Base-by-base conservation (phyloP, 371 early-diverging fungal genomes). In the Zopfochytrium polystomum region DNA sequence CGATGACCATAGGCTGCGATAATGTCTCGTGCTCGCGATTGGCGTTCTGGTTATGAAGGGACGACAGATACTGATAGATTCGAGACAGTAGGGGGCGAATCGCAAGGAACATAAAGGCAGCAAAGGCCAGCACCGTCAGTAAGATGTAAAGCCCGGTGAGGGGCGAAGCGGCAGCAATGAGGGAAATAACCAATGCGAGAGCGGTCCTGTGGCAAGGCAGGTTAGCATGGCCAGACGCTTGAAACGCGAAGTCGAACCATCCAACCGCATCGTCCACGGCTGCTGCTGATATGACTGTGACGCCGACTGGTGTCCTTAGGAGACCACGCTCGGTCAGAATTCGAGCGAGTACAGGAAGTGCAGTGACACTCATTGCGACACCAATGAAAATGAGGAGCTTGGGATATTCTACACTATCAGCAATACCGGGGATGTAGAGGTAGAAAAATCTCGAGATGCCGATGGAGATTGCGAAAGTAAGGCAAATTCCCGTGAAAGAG, bases 281-380 rank as follows among this genome's bases (percentile, higher is more conserved):
- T 0, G 91, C 93, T 18, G 90, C 87, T 18, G 89, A 84, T 71
- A 93, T 88, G 5, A 90, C 84, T 43, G 87, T 75, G 7, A 81
- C 77, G 1, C 93, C 94, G 1, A 92, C 91, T 29, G 73, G 75
- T 27, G 94, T 92, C 18, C 80, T 74, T 35, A 92, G 66, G 49
- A 92, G 67, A 48, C 87, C 85, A 25, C 86, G 78, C 65, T 93
- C 93, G 0, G 88, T 87, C 49, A 93, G 73, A 52, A 93, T 92
- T 59, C 93, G 88, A 0, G 90, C 92, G 34, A 93, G 77, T 4
- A 93, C 92, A 0, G 93, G 94, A 58, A 92, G 90, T 0, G 93
- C 92, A 0, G 93, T 93, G 58, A 92, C 90, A 13, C 88, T 73
- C 84, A 92, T 86, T 46, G 89, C 86, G 1, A 91, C 90, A 53